Evolutionary conservation across 2,329 filamentous ascomycete genomes (phyloP), one percentile per base, ranked within the genome.

Genomic region (Triangularia verruculosa): DNA sequence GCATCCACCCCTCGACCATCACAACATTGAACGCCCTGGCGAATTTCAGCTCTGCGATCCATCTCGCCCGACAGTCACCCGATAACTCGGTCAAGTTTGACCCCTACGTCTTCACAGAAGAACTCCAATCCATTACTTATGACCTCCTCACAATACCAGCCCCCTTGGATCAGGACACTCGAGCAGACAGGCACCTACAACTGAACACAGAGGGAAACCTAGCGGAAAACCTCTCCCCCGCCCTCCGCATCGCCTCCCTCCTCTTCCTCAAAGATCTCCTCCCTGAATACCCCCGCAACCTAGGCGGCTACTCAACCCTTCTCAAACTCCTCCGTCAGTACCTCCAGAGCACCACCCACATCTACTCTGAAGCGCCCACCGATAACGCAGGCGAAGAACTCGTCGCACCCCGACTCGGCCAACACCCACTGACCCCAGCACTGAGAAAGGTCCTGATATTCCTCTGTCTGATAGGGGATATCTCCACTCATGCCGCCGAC

Each of bases 251-350:
- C 15, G 68, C 69, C 28, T 69, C 67, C 9, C 66, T 77, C 20
- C 68, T 76, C 2, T 74, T 71, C 61, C 66, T 76, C 24, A 74
- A 75, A 54, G 72, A 75, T 43, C 68, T 74, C 9, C 65, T 76
- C 1, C 74, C 74, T 1, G 73, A 74, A 58, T 73, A 69, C 57
- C 73, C 72, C 15, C 68, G 70, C 58, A 75, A 74, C 52, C 55
- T 74, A 0, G 73, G 74, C 61, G 72, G 72, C 22, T 75, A 74
- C 58, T 69, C 68, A 5, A 69, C 75, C 2, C 66, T 75, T 17
- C 66, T 77, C 25, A 57, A 62, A 8, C 66, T 76, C 13, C 68
- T 76, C 32, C 66, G 65, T 6, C 57, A 65, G 17, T 70, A 74
- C 22, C 62, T 75, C 1, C 56, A 54, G 3, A 65, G 59, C 3